Evolutionary conservation across 768 basidiomycete genomes (phyloP).

Genomic region (Trametes villosa): DNA sequence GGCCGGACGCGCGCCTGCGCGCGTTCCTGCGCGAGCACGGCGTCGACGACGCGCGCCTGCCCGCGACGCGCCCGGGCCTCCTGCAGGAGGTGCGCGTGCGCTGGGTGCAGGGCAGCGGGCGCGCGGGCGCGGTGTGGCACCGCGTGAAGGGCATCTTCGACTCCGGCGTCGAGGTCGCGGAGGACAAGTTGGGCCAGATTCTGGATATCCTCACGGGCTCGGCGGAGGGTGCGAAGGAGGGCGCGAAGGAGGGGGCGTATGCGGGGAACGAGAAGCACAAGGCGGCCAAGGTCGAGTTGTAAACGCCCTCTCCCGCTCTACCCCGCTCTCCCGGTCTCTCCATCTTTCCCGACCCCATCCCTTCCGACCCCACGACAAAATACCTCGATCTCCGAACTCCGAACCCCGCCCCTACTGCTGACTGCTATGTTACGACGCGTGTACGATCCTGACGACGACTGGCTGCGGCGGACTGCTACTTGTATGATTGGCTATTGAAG

Average conservation of each 20-base stretch:
- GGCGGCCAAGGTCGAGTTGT: constrained; percentile 23
- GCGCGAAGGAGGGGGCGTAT: constrained; percentile 30
- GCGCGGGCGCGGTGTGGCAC: constrained; percentile 59
- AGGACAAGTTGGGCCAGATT: constrained; percentile 66
- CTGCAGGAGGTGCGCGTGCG: constrained; percentile 83
- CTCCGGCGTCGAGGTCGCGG: constrained; percentile 69
- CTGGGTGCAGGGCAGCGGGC: constrained; percentile 68
- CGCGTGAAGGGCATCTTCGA: constrained; percentile 70
- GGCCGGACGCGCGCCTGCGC: constrained; percentile 93
- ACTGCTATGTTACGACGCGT: neutral
- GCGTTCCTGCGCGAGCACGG: constrained; percentile 84
- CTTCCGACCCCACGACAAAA: neutral
- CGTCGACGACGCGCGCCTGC: constrained; percentile 69
- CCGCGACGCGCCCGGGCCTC: constrained; percentile 71
- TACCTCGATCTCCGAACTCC: too few species aligned
- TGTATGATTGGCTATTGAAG: constrained; percentile 9
- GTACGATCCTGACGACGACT: neutral
- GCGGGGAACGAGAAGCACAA: constrained; percentile 32
- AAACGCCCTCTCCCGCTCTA: neutral
- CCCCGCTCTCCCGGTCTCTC: neutral
- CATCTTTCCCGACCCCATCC: neutral
- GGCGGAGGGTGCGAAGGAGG: constrained; percentile 37
- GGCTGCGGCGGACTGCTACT: neutral
- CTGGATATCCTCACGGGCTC: constrained; percentile 48
- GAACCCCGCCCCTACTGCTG: too few species aligned